Percentiles rank a stretch among this genome's conserved stretches.
Conservation (phyloP, 352 stramenopile species). For the Saprolegnia diclina region DNA sequence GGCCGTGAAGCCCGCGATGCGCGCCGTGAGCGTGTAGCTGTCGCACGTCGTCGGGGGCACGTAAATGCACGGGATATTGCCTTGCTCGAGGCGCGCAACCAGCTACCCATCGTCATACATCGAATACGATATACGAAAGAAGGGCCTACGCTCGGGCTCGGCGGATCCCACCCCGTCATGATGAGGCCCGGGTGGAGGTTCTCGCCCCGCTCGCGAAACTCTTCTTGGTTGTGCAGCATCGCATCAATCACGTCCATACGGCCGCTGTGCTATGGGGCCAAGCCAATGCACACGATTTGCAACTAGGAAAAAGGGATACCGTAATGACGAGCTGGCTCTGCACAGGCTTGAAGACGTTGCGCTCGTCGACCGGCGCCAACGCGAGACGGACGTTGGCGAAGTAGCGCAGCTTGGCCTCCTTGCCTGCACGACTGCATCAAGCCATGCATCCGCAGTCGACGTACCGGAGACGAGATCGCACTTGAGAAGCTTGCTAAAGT, state of each 20-base stretch:
- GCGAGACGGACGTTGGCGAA: conserved; percentile 80
- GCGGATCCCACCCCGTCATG: conserved; percentile 76
- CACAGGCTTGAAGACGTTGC: conserved; percentile 81
- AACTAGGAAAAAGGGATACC: conserved; percentile 39
- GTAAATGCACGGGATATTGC: conserved; percentile 86
- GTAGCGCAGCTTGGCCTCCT: conserved; percentile 68
- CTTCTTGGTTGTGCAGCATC: conserved; percentile 78
- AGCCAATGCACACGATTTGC: too few species aligned
- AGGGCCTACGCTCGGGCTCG: conserved; percentile 32
- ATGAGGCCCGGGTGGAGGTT: conserved; percentile 76
- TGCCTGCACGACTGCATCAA: conserved; percentile 35
- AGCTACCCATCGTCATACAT: conserved; percentile 34
- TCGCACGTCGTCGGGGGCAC: conserved; percentile 74
- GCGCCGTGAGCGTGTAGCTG: conserved; percentile 81
- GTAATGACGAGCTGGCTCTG: conserved; percentile 83
- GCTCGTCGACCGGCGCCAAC: conserved; percentile 63
- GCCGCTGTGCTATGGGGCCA: conserved; percentile 48
- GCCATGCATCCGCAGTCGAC: neutral
- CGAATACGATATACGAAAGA: neutral
- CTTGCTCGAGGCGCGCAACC: conserved; percentile 55
- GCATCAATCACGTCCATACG: conserved; percentile 78
- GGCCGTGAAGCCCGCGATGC: conserved; percentile 72
- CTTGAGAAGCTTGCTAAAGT: conserved; percentile 82
- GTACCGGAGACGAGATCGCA: conserved; percentile 70
- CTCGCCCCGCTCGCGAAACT: conserved; percentile 51